Conservation (phyloP, 306 rosid genomes). For the Vicia sativa region DNA sequence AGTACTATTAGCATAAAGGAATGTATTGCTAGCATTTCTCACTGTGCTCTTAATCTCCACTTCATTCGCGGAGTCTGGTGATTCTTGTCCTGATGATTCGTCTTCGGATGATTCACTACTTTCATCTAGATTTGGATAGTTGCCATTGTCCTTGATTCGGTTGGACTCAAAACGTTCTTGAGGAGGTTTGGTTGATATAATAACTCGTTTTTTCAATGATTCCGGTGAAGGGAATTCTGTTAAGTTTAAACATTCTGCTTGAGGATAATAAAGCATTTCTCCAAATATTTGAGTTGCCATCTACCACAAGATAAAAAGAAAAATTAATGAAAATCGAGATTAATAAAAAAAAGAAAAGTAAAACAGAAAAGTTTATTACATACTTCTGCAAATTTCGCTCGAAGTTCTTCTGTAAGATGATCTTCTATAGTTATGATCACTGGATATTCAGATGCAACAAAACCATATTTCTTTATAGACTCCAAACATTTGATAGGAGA, state of each 20-base stretch:
- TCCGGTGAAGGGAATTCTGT: constrained; percentile 89
- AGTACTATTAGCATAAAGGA: neutral
- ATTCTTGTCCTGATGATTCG: constrained; percentile 47
- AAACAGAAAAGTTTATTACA: neutral
- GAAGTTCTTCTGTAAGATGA: constrained; percentile 78
- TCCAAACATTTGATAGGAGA: constrained; percentile 68
- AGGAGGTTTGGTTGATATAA: constrained; percentile 90
- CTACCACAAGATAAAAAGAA: constrained; percentile 45
- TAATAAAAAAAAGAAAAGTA: constrained; percentile 24
- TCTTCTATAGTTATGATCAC: constrained; percentile 94
- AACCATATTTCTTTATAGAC: constrained; percentile 75
- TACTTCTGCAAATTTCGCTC: constrained; percentile 80
- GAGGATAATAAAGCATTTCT: constrained; percentile 71
- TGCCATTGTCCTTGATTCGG: constrained; percentile 41
- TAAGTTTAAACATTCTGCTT: constrained; percentile 48
- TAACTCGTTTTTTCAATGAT: constrained; percentile 61
- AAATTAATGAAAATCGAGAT: constrained; percentile 5
- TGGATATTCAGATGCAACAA: constrained; percentile 79
- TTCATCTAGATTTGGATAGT: constrained; percentile 35
- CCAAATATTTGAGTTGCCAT: constrained; percentile 72
- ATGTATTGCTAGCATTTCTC: neutral
- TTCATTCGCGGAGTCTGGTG: constrained; percentile 40
- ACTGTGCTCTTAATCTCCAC: constrained; percentile 53
- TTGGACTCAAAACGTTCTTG: constrained; percentile 51
- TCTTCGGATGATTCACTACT: constrained; percentile 68